Percentiles rank a stretch among this genome's conserved stretches.
Conservation (phyloP, 306 rosid genomes). For the Argentina anserina region DNA sequence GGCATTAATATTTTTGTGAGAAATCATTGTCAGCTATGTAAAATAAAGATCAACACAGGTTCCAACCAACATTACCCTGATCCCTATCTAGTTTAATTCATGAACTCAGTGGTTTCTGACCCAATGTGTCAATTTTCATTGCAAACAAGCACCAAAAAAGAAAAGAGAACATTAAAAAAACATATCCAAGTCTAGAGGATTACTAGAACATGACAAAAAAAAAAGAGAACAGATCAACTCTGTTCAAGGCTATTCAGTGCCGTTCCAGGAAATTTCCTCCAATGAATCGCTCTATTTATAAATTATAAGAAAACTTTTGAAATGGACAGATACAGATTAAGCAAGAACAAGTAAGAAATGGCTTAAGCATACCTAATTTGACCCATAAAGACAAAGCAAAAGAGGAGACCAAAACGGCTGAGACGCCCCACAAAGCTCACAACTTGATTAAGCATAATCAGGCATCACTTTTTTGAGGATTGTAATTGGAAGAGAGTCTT, state of each 20-base stretch:
- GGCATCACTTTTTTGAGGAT: constrained; percentile 83
- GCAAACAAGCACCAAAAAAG: background rate
- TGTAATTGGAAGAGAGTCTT: constrained; percentile 66
- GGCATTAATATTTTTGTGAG: constrained; percentile 3
- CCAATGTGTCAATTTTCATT: constrained; percentile 10
- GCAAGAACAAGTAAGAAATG: constrained; percentile 18
- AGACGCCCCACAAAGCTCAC: constrained; percentile 20
- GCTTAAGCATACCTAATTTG: constrained; percentile 31
- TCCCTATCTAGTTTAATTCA: constrained; percentile 34
- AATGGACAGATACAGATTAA: constrained; percentile 20
- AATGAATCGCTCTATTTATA: constrained; percentile 18
- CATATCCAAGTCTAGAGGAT: constrained; percentile 23
- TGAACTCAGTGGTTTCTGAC: constrained; percentile 20
- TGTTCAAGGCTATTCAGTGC: background rate
- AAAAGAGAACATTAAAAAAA: background rate
- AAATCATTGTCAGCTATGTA: constrained; percentile 25
- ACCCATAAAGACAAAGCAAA: constrained; percentile 25
- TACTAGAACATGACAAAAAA: constrained; percentile 29
- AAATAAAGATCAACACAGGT: background rate
- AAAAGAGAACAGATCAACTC: background rate
- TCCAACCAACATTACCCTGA: constrained; percentile 23
- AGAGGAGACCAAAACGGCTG: constrained; percentile 25
- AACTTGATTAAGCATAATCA: constrained; percentile 56
- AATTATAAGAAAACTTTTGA: constrained; percentile 8
- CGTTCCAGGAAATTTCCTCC: constrained; percentile 33